These are phyloP conservation scores for Lippia alba DNA, from an alignment of 305 asterid species.

Conservation along the genomic window DNA sequence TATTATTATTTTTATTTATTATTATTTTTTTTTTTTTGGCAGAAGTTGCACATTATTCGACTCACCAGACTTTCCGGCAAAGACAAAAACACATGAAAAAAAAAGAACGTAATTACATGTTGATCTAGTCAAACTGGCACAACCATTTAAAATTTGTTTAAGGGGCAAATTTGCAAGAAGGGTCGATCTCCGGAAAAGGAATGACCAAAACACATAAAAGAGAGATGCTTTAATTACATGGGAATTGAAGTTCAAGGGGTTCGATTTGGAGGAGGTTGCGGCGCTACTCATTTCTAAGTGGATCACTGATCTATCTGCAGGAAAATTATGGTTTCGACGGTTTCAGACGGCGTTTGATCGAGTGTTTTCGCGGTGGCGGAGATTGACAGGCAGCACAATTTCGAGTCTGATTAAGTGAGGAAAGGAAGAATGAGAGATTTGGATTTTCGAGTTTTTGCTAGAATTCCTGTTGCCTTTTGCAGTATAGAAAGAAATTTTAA, in stretches of 20 bases:
- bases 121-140: too few relatives aligned
- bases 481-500: constrained; percentile 27
- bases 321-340: constrained; percentile 19
- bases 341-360: constrained; percentile 16
- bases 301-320: constrained; percentile 49
- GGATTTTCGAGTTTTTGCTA: constrained; percentile 31
- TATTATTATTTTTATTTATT: too few relatives aligned
- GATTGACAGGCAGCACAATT: constrained; percentile 13
- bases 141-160: too few relatives aligned
- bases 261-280: constrained; percentile 70
- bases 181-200: too few relatives aligned
- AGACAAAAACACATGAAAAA: too few relatives aligned
- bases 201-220: background rate
- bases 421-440: constrained; percentile 37
- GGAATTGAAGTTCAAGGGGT: constrained; percentile 64
- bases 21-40: too few relatives aligned
- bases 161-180: too few relatives aligned
- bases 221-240: constrained; percentile 46
- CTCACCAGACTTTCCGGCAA: too few relatives aligned
- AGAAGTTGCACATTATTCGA: too few relatives aligned
- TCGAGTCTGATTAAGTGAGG: constrained; percentile 26
- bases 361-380: constrained; percentile 32
- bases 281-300: constrained; percentile 53
- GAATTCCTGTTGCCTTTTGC: constrained; percentile 30
- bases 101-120: too few relatives aligned